Conservation (phyloP, 805 yeast genomes). For the Yarrowia deformans region DNA sequence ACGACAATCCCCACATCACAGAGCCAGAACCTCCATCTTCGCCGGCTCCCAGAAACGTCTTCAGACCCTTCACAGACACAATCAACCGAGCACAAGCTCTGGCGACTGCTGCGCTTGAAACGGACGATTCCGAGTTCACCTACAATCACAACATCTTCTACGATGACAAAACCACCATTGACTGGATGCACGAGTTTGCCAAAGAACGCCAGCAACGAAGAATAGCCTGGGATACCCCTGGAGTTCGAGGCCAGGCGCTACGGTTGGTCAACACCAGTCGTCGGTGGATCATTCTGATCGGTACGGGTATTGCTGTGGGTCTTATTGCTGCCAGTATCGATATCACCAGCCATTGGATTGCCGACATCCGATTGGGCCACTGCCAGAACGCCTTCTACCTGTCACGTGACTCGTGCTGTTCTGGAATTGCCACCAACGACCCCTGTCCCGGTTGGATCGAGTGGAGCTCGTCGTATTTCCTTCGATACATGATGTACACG, state of each 20-base stretch:
- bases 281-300: slow-evolving; percentile 72
- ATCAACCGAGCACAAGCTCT: slow-evolving; percentile 22
- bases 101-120: neutral
- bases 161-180: slow-evolving; percentile 45
- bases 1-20: neutral
- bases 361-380: slow-evolving; percentile 74
- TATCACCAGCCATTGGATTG: slow-evolving; percentile 80
- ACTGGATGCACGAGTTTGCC: slow-evolving; percentile 51
- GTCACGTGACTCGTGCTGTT: slow-evolving; percentile 76
- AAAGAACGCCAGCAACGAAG: slow-evolving; percentile 45
- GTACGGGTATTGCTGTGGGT: slow-evolving; percentile 79
- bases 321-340: slow-evolving; percentile 78
- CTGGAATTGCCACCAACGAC: slow-evolving; percentile 56
- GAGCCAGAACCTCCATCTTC: slow-evolving; percentile 14
- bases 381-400: slow-evolving; percentile 71
- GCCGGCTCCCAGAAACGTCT: neutral
- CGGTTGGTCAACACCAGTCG: slow-evolving; percentile 50
- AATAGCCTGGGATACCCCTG: slow-evolving; percentile 39
- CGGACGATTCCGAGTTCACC: slow-evolving; percentile 21
- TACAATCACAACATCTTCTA: slow-evolving; percentile 34
- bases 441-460: slow-evolving; percentile 53
- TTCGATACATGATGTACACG: slow-evolving; percentile 52
- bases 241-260: slow-evolving; percentile 45
- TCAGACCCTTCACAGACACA: slow-evolving; percentile 29
- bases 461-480: slow-evolving; percentile 51